These are phyloP conservation scores for Pythium dissimile DNA, from an alignment of 352 stramenopile genomes.

Conservation along the genomic window DNA sequence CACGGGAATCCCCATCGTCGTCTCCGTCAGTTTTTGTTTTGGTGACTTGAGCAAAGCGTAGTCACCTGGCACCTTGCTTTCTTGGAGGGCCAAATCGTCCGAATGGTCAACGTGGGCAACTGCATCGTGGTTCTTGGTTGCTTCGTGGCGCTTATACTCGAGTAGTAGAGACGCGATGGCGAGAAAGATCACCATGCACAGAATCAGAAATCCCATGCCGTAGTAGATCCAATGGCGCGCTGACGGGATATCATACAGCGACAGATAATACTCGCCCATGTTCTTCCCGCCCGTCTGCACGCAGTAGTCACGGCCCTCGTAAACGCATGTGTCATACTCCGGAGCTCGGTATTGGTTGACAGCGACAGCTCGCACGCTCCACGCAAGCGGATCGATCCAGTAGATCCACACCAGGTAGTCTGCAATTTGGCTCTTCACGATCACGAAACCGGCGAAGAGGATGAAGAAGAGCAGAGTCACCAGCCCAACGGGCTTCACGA, in stretches of 20 bases:
- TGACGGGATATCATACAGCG: constrained; percentile 24
- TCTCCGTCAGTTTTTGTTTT: constrained; percentile 2
- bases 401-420: constrained; percentile 28
- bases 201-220: constrained; percentile 25
- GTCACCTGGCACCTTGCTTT: neutral
- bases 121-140: constrained; percentile 17
- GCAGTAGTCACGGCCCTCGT: constrained; percentile 25
- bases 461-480: constrained; percentile 29
- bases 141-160: constrained; percentile 25
- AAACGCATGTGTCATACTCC: constrained; percentile 20
- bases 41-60: constrained; percentile 7
- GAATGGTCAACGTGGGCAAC: neutral
- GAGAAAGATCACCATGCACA: constrained; percentile 21
- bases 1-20: constrained; percentile 1
- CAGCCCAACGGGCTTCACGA: constrained; percentile 27
- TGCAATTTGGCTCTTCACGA: constrained; percentile 28
- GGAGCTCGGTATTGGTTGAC: constrained; percentile 27
- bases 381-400: constrained; percentile 41
- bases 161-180: constrained; percentile 21
- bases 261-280: constrained; percentile 29
- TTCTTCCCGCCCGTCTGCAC: constrained; percentile 4
- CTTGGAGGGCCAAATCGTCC: neutral
- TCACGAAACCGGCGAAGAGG: constrained; percentile 38
- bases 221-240: constrained; percentile 25
- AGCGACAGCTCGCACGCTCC: constrained; percentile 23